Percentiles rank a stretch among this genome's conserved stretches.
These are phyloP conservation scores for Ustulina deusta DNA, from an alignment of 2,329 filamentous ascomycete species.

Conservation along the genomic window DNA sequence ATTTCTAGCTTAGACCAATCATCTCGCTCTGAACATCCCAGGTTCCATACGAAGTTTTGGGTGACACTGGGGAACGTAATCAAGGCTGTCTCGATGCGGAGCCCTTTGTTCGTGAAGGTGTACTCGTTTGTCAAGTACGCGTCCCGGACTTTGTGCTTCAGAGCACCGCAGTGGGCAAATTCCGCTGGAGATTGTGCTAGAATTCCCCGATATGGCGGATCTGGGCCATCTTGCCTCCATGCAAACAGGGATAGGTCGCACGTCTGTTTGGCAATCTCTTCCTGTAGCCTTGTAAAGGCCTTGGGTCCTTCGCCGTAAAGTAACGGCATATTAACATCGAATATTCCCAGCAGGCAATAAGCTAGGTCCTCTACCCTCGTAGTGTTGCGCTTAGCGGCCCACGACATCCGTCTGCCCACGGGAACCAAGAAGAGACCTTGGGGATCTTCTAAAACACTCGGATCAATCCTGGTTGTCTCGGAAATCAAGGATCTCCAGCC, in stretches of 20 bases:
- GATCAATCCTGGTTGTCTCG: not conserved
- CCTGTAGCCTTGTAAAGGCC: constrained; percentile 19
- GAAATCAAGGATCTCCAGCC: not conserved
- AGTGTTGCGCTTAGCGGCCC: constrained; percentile 23
- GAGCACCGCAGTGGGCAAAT: not conserved
- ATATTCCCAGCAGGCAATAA: constrained; percentile 26
- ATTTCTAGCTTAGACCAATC: not conserved
- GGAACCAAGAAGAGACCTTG: not conserved
- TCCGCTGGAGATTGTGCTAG: not conserved
- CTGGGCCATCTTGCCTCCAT: constrained; percentile 10
- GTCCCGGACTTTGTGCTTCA: constrained; percentile 10
- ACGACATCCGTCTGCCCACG: constrained; percentile 23
- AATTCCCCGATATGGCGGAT: constrained; percentile 5
- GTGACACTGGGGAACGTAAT: not conserved
- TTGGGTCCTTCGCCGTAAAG: constrained; percentile 25
- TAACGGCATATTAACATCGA: constrained; percentile 24
- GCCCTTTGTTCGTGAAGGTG: constrained; percentile 8
- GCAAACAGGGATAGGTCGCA: constrained; percentile 20
- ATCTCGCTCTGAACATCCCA: constrained; percentile 1
- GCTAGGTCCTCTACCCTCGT: constrained; percentile 24
- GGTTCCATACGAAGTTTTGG: not conserved
- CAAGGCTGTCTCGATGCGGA: constrained; percentile 1
- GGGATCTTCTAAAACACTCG: not conserved
- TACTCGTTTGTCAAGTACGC: constrained; percentile 11
- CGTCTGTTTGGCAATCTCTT: constrained; percentile 21